These are phyloP conservation scores for Mucor mucedo DNA, from an alignment of 371 early-diverging fungal genomes.

Conservation along the genomic window DNA sequence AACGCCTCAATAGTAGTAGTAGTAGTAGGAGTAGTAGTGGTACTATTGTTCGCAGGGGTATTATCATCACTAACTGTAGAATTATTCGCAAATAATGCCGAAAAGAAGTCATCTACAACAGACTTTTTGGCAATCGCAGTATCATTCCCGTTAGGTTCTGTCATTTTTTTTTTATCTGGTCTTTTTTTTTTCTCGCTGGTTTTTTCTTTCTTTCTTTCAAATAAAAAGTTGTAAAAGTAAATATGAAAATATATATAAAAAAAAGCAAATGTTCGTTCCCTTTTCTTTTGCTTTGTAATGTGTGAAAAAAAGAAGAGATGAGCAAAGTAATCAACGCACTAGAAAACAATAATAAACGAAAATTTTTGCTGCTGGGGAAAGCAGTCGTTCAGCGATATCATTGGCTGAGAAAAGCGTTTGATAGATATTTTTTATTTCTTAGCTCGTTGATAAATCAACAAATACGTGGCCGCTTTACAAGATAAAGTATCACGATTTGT, in stretches of 20 bases:
- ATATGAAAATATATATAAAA: neutral
- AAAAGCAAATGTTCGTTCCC: no score
- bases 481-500: no score
- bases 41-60: constrained; percentile 37
- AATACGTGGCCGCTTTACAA: no score
- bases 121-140: constrained; percentile 20
- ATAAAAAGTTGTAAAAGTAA: neutral
- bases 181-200: neutral
- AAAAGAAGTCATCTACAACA: constrained; percentile 55
- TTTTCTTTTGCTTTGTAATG: no score
- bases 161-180: constrained; percentile 3
- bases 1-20: neutral
- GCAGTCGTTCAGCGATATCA: no score
- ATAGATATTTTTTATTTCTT: neutral
- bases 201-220: constrained; percentile 2
- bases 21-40: constrained; percentile 50
- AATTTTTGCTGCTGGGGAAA: no score
- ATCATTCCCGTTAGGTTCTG: constrained; percentile 14
- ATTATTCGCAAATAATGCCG: constrained; percentile 51
- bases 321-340: no score
- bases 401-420: no score
- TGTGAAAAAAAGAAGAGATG: no score
- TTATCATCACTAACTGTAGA: neutral
- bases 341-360: no score
- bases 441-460: no score